These are phyloP conservation scores for Penicillium pulvis DNA, from an alignment of 495 filamentous ascomycete species.

Conservation along the genomic window DNA sequence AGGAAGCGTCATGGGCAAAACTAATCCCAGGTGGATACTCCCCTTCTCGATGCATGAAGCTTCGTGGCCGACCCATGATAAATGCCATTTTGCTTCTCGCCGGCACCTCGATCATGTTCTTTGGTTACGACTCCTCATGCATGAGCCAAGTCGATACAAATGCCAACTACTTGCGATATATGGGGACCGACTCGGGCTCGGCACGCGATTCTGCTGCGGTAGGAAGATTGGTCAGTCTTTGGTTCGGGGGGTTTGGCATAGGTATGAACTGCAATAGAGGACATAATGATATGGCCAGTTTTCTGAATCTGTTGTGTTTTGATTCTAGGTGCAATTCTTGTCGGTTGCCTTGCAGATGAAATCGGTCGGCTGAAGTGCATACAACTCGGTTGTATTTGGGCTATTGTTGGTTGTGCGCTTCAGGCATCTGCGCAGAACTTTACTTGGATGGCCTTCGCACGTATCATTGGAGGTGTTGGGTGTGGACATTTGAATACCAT, in stretches of 20 bases:
- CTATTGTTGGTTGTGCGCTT: conserved; percentile 47
- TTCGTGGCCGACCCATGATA: conserved; percentile 23
- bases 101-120: conserved; percentile 37
- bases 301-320: background rate
- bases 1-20: conserved; percentile 18
- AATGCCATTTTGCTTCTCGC: conserved; percentile 26
- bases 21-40: conserved; percentile 30
- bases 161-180: conserved; percentile 33
- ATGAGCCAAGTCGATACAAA: conserved; percentile 45
- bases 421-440: conserved; percentile 46
- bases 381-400: conserved; percentile 48
- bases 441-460: conserved; percentile 48
- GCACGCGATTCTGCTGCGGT: conserved; percentile 26
- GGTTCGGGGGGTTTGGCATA: conserved; percentile 31
- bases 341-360: conserved; percentile 38
- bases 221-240: conserved; percentile 30
- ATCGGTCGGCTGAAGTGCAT: conserved; percentile 51
- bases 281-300: background rate
- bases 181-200: conserved; percentile 20
- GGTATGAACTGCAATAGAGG: background rate
- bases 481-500: conserved; percentile 46
- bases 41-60: conserved; percentile 26
- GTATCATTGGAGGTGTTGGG: conserved; percentile 53
- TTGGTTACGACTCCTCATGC: conserved; percentile 40
- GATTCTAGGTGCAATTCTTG: conserved; percentile 11